A percentile compares a stretch with the other conserved stretches of the same genome.
phyloP scores from a whole-genome alignment of 306 rosid species.

The Malus domestica region DNA sequence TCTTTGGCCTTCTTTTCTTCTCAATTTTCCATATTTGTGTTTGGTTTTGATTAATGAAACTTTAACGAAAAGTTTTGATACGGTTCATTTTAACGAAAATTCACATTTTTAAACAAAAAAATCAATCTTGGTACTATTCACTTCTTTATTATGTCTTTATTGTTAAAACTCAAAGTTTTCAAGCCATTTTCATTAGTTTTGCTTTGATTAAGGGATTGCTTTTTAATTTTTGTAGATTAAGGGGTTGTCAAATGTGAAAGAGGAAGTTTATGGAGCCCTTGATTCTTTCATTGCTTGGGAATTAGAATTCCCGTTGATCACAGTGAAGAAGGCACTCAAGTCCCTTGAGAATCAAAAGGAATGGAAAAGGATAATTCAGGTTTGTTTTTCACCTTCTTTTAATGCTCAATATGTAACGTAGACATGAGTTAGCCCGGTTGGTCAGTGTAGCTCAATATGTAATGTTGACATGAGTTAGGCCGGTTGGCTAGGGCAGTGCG shows the following conservation, averaged over 20 bases:
- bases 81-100: no score
- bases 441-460: neutral
- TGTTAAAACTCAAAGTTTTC: no score
- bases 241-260: conserved; percentile 83
- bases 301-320: conserved; percentile 79
- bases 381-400: conserved; percentile 1
- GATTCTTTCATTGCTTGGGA: conserved; percentile 99
- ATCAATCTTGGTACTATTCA: no score
- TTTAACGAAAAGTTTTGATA: no score
- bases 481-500: no score
- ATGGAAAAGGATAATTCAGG: conserved; percentile 94
- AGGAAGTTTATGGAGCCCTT: conserved; percentile 97
- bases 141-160: no score
- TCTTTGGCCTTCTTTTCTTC: neutral
- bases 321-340: conserved; percentile 77
- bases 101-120: no score
- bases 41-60: neutral
- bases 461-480: no score
- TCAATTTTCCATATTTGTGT: neutral
- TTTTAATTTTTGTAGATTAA: conserved; percentile 41
- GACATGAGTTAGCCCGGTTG: neutral
- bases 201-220: no score
- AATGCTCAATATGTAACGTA: neutral
- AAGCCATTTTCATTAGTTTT: no score
- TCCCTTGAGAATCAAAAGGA: conserved; percentile 71